A percentile compares a stretch with the other conserved stretches of the same genome.
phyloP scores from a whole-genome alignment of 352 stramenopile species.

The Phytophthora sojae region DNA sequence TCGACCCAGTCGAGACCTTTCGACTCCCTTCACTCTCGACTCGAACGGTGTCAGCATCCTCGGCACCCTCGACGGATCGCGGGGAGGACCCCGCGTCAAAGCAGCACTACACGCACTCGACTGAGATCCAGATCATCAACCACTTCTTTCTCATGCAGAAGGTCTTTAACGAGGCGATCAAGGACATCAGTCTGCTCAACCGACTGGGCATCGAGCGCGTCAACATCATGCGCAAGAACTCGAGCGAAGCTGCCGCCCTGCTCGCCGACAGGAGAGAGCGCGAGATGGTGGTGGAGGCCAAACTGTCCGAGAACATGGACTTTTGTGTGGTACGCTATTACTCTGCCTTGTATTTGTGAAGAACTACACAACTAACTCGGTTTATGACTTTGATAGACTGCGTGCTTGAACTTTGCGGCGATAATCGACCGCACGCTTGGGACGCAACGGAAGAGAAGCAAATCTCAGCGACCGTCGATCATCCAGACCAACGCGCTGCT shows the following conservation, averaged over 20 bases:
- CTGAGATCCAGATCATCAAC: conserved; percentile 50
- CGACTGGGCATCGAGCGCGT: conserved; percentile 42
- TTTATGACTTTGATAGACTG: conserved; percentile 7
- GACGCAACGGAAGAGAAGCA: neutral
- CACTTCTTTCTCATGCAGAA: conserved; percentile 57
- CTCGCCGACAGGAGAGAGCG: conserved; percentile 15
- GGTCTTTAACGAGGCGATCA: conserved; percentile 51
- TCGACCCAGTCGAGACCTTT: conserved; percentile 5
- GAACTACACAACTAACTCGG: neutral
- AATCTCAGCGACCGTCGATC: neutral
- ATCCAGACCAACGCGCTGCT: conserved; percentile 26
- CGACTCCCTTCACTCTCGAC: neutral
- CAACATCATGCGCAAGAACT: conserved; percentile 10
- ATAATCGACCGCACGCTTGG: conserved; percentile 27
- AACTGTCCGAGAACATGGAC: conserved; percentile 49
- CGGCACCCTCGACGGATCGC: neutral
- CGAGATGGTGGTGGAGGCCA: conserved; percentile 33
- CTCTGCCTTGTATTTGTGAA: neutral
- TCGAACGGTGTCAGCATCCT: neutral
- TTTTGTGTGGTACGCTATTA: conserved; percentile 42
- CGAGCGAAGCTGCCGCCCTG: neutral
- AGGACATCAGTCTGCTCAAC: conserved; percentile 57
- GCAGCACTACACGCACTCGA: conserved; percentile 12
- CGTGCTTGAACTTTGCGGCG: conserved; percentile 27
- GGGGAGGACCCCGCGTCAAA: neutral